phyloP scores from a whole-genome alignment of 495 filamentous ascomycete genomes.

The Aspergillus hancockii region DNA sequence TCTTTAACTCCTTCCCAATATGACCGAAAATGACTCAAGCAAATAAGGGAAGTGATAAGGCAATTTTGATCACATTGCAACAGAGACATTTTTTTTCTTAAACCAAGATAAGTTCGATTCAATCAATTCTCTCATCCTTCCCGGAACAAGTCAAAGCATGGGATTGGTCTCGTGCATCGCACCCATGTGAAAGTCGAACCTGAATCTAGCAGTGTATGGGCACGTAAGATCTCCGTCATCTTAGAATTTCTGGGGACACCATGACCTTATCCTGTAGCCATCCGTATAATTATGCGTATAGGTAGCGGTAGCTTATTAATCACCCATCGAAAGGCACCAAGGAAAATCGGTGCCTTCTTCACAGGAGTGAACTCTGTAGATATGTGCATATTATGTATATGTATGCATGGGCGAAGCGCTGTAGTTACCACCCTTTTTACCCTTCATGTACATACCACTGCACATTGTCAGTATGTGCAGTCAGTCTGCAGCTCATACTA shows the following conservation, averaged over 20 bases:
- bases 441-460: neutral
- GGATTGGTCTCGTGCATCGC: slow-evolving; percentile 20
- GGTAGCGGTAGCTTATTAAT: neutral
- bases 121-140: slow-evolving; percentile 8
- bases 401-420: neutral
- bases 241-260: neutral
- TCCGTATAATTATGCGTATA: neutral
- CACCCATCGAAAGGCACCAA: too few relatives aligned
- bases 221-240: slow-evolving; percentile 8
- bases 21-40: neutral
- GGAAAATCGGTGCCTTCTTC: neutral
- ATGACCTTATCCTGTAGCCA: neutral
- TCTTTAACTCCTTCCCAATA: too few relatives aligned
- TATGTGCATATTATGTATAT: neutral
- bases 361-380: neutral
- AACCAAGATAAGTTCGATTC: neutral
- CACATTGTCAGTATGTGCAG: neutral
- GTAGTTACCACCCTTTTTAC: neutral
- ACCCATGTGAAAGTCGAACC: slow-evolving; percentile 22
- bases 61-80: slow-evolving; percentile 16
- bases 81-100: slow-evolving; percentile 7
- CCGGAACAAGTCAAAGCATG: slow-evolving; percentile 14
- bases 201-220: slow-evolving; percentile 2
- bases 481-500: neutral
- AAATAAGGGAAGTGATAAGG: slow-evolving; percentile 15